A percentile compares a stretch with the other conserved stretches of the same genome.
These are phyloP conservation scores for Zygosaccharomyces pseudobailii DNA, from an alignment of 1,139 yeast species.

Conservation along the genomic window DNA sequence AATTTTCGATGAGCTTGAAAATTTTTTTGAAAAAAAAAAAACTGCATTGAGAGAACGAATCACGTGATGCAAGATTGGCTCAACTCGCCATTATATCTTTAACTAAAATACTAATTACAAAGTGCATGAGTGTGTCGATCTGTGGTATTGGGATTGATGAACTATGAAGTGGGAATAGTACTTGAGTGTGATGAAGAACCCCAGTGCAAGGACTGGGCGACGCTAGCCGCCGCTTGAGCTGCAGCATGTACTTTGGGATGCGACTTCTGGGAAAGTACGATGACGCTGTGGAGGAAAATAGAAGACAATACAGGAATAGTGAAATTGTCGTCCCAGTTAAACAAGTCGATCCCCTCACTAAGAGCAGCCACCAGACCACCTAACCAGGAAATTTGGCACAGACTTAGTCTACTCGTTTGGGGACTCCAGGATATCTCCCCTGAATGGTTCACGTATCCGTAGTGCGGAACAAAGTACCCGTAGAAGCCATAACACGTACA, in stretches of 20 bases:
- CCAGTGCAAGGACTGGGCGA: slow-evolving; percentile 2
- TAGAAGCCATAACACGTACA: slow-evolving; percentile 62
- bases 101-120: not conserved
- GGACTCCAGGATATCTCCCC: slow-evolving; percentile 62
- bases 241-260: slow-evolving; percentile 2
- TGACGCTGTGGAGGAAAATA: slow-evolving; percentile 48
- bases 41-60: not conserved
- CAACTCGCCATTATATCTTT: not conserved
- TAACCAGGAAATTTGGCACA: slow-evolving; percentile 51
- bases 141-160: not conserved
- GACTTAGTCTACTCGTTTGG: slow-evolving; percentile 50
- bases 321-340: slow-evolving; percentile 81
- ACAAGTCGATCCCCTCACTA: slow-evolving; percentile 77
- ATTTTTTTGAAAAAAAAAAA: slow-evolving; percentile 12
- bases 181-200: not conserved
- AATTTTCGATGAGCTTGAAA: slow-evolving; percentile 31
- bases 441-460: slow-evolving; percentile 45
- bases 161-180: not conserved
- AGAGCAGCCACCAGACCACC: slow-evolving; percentile 77
- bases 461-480: slow-evolving; percentile 64
- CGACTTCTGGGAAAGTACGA: slow-evolving; percentile 33
- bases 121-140: not conserved
- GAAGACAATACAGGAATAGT: slow-evolving; percentile 89
- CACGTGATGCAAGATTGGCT: not conserved
- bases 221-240: not conserved